Evolutionary conservation across 2,329 filamentous ascomycete genomes (phyloP).

Genomic region (Trichoderma cornu-damae): DNA sequence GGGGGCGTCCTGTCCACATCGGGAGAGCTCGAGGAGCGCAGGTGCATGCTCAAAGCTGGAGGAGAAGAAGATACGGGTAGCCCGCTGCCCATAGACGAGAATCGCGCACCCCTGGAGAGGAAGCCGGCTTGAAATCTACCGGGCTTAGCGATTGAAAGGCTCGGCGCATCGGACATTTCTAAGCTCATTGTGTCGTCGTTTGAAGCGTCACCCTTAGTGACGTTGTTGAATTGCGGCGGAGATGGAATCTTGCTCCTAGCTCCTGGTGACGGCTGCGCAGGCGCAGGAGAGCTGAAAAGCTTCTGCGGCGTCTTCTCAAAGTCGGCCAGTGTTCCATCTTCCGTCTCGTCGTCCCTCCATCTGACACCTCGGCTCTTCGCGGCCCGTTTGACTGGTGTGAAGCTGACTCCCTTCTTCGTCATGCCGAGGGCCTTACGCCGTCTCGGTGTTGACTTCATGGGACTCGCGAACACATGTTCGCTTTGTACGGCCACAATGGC

Average conservation of each 20-base stretch:
- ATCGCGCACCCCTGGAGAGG: constrained; percentile 53
- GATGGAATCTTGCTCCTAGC: constrained; percentile 33
- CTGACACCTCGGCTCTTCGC: constrained; percentile 70
- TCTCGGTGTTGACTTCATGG: constrained; percentile 73
- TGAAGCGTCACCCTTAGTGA: constrained; percentile 17
- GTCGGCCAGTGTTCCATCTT: constrained; percentile 79
- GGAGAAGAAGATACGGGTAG: constrained; percentile 56
- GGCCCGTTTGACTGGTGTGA: constrained; percentile 74
- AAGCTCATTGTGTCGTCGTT: constrained; percentile 53
- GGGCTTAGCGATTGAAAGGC: constrained; percentile 44
- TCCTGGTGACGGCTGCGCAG: constrained; percentile 37
- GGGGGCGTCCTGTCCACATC: constrained; percentile 36
- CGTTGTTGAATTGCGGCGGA: neutral
- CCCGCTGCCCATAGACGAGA: constrained; percentile 41
- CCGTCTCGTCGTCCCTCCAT: constrained; percentile 85
- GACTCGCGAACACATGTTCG: constrained; percentile 37
- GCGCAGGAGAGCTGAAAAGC: constrained; percentile 50
- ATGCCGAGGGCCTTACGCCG: constrained; percentile 62
- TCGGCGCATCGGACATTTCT: constrained; percentile 44
- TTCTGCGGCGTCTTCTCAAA: constrained; percentile 87
- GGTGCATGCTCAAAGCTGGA: constrained; percentile 52
- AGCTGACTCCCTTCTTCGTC: constrained; percentile 65
- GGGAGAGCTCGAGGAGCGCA: constrained; percentile 45
- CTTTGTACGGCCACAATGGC: constrained; percentile 34
- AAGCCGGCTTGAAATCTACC: constrained; percentile 87